Conservation (phyloP, 2,329 filamentous ascomycete species). For the Cadophora sp. region DNA sequence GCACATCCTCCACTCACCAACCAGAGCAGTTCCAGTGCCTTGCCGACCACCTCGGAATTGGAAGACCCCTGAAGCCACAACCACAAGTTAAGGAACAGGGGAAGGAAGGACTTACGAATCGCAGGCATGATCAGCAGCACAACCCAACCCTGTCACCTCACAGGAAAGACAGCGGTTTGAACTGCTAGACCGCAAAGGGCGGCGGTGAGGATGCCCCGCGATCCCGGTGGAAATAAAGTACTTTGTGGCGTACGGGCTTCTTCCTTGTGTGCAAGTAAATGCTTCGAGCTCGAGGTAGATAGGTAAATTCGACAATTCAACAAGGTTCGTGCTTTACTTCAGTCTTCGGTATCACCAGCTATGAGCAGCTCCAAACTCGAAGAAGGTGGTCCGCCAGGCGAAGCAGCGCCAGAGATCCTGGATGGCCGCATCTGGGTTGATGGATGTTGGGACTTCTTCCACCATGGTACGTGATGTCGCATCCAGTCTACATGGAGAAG, state of each 20-base stretch:
- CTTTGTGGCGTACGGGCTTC: constrained; percentile 6
- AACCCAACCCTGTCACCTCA: background rate
- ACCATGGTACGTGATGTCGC: constrained; percentile 71
- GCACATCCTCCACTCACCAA: background rate
- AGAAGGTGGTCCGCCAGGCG: constrained; percentile 39
- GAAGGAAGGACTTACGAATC: background rate
- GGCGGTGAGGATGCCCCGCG: constrained; percentile 22
- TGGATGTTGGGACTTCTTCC: constrained; percentile 98
- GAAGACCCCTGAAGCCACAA: constrained; percentile 14
- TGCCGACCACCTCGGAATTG: constrained; percentile 5
- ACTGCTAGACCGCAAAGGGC: constrained; percentile 6
- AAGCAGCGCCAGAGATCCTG: constrained; percentile 43
- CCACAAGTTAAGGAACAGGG: background rate
- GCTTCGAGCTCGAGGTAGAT: background rate
- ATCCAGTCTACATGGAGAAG: background rate
- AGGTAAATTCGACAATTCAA: background rate
- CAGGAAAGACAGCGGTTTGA: background rate
- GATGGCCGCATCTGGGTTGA: constrained; percentile 94
- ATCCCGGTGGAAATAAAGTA: background rate
- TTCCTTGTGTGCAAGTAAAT: background rate
- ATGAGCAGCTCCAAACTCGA: constrained; percentile 27
- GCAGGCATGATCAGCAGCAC: background rate
- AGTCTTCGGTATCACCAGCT: constrained; percentile 23
- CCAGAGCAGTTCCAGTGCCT: background rate
- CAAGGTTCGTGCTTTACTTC: background rate